These are phyloP conservation scores for Phytophthora niederhauseri DNA, from an alignment of 352 stramenopile species.

Conservation along the genomic window DNA sequence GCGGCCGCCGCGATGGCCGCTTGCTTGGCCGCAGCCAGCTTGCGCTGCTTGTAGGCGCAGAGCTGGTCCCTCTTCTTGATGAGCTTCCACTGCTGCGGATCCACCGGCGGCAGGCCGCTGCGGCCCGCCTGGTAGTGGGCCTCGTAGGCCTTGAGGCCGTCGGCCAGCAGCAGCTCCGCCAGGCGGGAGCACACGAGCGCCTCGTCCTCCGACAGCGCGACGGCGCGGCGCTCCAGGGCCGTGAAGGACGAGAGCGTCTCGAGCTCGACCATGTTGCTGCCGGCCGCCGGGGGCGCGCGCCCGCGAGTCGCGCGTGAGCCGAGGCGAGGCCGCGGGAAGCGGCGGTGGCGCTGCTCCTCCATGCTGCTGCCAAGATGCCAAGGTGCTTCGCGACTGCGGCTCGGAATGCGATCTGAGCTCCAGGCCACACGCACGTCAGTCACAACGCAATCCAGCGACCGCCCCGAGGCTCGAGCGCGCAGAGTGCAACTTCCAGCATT, in stretches of 20 bases:
- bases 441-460: background rate
- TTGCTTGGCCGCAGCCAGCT: conserved; percentile 9
- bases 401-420: background rate
- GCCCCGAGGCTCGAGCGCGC: no score
- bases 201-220: conserved; percentile 65
- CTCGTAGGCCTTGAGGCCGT: conserved; percentile 49
- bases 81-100: conserved; percentile 67
- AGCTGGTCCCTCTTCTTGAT: conserved; percentile 72
- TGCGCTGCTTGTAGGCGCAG: conserved; percentile 56
- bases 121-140: background rate
- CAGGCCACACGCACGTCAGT: background rate
- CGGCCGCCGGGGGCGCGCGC: conserved; percentile 1
- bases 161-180: conserved; percentile 43
- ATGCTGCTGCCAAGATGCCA: background rate
- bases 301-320: conserved; percentile 10
- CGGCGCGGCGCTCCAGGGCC: conserved; percentile 36
- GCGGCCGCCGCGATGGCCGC: conserved; percentile 5
- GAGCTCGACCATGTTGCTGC: conserved; percentile 35
- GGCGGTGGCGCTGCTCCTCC: conserved; percentile 20
- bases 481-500: background rate
- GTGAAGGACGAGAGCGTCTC: conserved; percentile 40
- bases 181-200: conserved; percentile 46
- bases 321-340: conserved; percentile 27
- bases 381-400: background rate
- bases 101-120: conserved; percentile 28